phyloP scores from a whole-genome alignment of 192 early-diverging fungal species.

The Neocallimastix lanati region DNA sequence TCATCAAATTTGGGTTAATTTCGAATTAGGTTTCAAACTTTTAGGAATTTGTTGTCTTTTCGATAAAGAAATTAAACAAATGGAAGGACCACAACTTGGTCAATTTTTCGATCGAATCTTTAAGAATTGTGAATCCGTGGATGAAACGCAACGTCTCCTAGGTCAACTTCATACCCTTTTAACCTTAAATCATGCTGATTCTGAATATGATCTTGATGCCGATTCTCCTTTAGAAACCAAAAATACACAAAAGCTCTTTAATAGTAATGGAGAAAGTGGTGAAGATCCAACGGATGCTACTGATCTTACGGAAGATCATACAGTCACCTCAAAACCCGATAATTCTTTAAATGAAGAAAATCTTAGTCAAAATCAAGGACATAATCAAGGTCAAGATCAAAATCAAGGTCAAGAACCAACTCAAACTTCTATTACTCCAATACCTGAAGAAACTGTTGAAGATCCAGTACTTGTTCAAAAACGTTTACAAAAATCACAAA shows the following conservation, averaged over 20 bases:
- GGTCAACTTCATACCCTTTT: background rate
- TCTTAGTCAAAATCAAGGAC: no score
- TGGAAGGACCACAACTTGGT: slow-evolving; percentile 9
- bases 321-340: no score
- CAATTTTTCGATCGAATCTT: background rate
- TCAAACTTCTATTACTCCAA: no score
- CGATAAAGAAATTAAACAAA: slow-evolving; percentile 15
- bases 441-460: no score
- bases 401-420: background rate
- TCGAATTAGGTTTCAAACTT: slow-evolving; percentile 45
- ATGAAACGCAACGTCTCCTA: background rate
- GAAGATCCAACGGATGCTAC: background rate
- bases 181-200: background rate
- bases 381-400: background rate
- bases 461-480: background rate
- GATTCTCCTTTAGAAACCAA: background rate
- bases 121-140: background rate
- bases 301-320: no score
- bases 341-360: no score
- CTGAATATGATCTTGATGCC: background rate
- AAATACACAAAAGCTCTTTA: background rate
- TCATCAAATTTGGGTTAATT: slow-evolving; percentile 33
- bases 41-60: slow-evolving; percentile 25
- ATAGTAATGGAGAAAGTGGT: background rate
- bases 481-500: background rate